phyloP scores from a whole-genome alignment of 2,329 filamentous ascomycete genomes.

The Endothia cerciana region DNA sequence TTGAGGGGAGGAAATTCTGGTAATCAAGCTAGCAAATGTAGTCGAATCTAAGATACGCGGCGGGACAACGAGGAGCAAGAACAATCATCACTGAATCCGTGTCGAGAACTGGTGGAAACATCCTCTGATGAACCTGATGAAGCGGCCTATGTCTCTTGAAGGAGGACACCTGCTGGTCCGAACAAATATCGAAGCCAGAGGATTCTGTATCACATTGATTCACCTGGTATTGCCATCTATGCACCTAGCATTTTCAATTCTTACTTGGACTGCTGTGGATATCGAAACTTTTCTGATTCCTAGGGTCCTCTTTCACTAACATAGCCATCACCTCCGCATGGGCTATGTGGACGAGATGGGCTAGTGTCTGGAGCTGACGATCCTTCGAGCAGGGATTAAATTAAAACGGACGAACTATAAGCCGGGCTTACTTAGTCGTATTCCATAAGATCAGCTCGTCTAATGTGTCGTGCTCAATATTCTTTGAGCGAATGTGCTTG shows the following conservation, averaged over 20 bases:
- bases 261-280: background rate
- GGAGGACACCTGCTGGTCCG: background rate
- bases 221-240: background rate
- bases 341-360: background rate
- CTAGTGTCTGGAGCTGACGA: background rate
- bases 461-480: background rate
- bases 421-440: background rate
- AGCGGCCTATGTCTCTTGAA: background rate
- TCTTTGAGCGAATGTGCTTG: background rate
- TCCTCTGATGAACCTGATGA: background rate
- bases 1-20: no score
- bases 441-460: background rate
- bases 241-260: background rate
- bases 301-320: background rate
- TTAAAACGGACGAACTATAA: background rate
- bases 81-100: background rate
- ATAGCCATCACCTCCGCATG: background rate
- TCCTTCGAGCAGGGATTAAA: background rate
- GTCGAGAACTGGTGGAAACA: background rate
- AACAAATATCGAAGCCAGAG: background rate
- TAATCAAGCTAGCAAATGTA: no score
- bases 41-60: background rate
- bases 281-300: no score
- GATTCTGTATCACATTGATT: background rate
- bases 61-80: no score